Conservation (phyloP, 805 yeast species). For the Sporopachydermia quercuum region DNA sequence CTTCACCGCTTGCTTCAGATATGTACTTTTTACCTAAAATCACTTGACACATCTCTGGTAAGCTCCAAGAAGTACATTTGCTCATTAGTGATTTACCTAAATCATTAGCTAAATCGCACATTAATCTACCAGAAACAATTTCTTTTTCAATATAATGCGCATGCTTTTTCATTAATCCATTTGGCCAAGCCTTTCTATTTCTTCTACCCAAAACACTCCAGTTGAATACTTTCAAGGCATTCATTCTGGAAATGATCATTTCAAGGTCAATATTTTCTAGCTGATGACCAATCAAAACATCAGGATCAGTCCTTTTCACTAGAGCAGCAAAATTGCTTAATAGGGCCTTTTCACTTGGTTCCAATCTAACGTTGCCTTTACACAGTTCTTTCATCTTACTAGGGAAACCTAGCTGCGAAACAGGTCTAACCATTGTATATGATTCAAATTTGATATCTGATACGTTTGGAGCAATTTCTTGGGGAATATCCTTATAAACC, state of each 20-base stretch:
- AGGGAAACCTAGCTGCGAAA: constrained; percentile 42
- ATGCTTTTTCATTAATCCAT: constrained; percentile 34
- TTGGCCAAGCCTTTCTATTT: constrained; percentile 65
- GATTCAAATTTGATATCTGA: constrained; percentile 42
- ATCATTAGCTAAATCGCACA: constrained; percentile 89
- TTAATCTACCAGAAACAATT: constrained; percentile 67
- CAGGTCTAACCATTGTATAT: constrained; percentile 69
- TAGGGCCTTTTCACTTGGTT: constrained; percentile 61
- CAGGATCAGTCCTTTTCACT: constrained; percentile 75
- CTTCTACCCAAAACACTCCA: constrained; percentile 83
- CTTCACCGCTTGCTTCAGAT: constrained; percentile 44
- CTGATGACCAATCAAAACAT: constrained; percentile 77
- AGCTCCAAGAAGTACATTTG: constrained; percentile 90
- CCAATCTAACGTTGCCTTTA: constrained; percentile 32
- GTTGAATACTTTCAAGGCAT: constrained; percentile 52
- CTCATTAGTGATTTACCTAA: constrained; percentile 86
- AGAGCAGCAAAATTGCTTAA: constrained; percentile 61
- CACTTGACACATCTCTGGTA: constrained; percentile 78
- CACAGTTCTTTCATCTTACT: constrained; percentile 46
- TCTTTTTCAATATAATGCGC: constrained; percentile 39
- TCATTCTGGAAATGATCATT: constrained; percentile 68
- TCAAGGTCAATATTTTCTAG: constrained; percentile 68
- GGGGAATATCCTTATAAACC: constrained; percentile 51
- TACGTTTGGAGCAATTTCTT: constrained; percentile 60
- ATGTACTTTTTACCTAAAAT: constrained; percentile 42